A percentile compares a stretch with the other conserved stretches of the same genome.
Evolutionary conservation across 306 rosid genomes (phyloP).

Genomic region (Trifolium pratense): DNA sequence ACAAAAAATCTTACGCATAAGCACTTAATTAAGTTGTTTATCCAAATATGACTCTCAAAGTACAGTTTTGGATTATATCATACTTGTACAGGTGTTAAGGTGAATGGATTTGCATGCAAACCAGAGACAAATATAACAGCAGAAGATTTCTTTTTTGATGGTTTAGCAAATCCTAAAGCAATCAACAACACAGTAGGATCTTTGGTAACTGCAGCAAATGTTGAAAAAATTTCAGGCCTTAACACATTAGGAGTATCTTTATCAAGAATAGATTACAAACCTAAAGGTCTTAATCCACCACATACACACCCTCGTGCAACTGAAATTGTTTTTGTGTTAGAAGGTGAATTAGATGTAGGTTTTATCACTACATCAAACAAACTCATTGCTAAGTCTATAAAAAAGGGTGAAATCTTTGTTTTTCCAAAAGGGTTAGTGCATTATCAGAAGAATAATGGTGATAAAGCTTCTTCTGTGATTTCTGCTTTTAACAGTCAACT

Average conservation of each 20-base stretch:
- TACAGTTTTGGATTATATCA: too few relatives aligned
- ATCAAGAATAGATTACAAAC: slow-evolving; percentile 54
- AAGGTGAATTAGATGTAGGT: slow-evolving; percentile 55
- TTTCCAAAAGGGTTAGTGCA: slow-evolving; percentile 60
- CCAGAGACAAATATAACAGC: slow-evolving; percentile 55
- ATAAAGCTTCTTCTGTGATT: slow-evolving; percentile 49
- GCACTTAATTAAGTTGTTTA: background rate
- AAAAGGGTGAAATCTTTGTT: slow-evolving; percentile 56
- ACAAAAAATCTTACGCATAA: background rate
- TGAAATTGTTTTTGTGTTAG: slow-evolving; percentile 54
- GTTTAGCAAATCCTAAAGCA: slow-evolving; percentile 50
- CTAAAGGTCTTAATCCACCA: slow-evolving; percentile 64
- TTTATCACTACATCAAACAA: slow-evolving; percentile 58
- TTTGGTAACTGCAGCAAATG: slow-evolving; percentile 53
- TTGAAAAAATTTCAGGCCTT: slow-evolving; percentile 60
- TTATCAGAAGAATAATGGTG: slow-evolving; percentile 57
- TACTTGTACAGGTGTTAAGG: slow-evolving; percentile 50
- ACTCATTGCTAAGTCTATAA: slow-evolving; percentile 51
- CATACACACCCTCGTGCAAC: slow-evolving; percentile 70
- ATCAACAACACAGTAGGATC: slow-evolving; percentile 59
- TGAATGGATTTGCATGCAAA: slow-evolving; percentile 63
- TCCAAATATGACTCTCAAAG: too few relatives aligned
- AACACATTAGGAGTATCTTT: slow-evolving; percentile 59
- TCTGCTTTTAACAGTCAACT: slow-evolving; percentile 60
- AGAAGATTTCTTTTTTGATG: slow-evolving; percentile 54